phyloP scores from a whole-genome alignment of 495 filamentous ascomycete genomes.

The Eremomyces bilateralis region DNA sequence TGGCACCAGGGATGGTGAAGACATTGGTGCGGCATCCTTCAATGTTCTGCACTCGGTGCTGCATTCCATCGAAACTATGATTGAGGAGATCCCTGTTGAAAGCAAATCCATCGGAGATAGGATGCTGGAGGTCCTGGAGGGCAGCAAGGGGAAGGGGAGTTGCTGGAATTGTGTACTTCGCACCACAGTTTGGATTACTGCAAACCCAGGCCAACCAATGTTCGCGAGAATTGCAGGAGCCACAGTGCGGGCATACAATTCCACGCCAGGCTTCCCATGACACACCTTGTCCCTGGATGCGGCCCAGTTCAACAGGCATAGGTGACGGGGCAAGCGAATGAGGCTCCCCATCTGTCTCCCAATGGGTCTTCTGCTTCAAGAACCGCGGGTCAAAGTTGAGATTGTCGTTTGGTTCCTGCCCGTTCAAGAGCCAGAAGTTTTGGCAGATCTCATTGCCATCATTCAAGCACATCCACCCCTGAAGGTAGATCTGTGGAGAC shows the following conservation, averaged over 20 bases:
- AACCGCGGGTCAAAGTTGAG: constrained; percentile 37
- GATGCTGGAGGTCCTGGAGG: constrained; percentile 18
- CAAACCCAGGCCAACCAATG: constrained; percentile 49
- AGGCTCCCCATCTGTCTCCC: constrained; percentile 19
- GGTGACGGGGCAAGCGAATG: constrained; percentile 19
- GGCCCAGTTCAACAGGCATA: constrained; percentile 19
- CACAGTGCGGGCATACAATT: constrained; percentile 53
- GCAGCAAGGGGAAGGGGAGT: no score
- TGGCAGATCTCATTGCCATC: constrained; percentile 29
- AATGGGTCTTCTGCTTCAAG: constrained; percentile 24
- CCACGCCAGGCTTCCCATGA: constrained; percentile 31
- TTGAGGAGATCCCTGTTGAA: constrained; percentile 4
- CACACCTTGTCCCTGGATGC: constrained; percentile 14
- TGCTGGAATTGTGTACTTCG: constrained; percentile 13
- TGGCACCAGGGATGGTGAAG: constrained; percentile 16
- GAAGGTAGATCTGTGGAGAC: constrained; percentile 26
- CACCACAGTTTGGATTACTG: constrained; percentile 24
- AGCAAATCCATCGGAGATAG: constrained; percentile 6
- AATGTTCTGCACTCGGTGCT: constrained; percentile 6
- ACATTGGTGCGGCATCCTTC: constrained; percentile 17
- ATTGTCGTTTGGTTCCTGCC: constrained; percentile 7
- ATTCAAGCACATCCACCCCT: constrained; percentile 54
- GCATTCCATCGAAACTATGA: neutral
- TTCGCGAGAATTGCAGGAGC: constrained; percentile 36
- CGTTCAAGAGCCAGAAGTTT: constrained; percentile 31